Evolutionary conservation across 768 basidiomycete genomes (phyloP), one percentile per base, ranked within the genome.

Genomic region (Collybia nuda): DNA sequence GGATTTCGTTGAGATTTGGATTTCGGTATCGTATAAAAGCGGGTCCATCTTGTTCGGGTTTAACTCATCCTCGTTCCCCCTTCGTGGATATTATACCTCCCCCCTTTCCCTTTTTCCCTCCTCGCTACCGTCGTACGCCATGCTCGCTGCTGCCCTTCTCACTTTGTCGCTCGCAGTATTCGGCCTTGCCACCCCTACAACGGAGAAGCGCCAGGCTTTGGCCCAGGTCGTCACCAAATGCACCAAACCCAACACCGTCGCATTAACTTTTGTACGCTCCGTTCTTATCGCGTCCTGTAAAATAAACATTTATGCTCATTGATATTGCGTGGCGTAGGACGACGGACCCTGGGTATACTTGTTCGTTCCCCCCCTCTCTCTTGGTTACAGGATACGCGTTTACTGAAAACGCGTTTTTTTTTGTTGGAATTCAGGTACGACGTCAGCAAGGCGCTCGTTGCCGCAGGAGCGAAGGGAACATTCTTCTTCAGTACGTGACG

Each of bases 401-500:
- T n/a, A 21, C 26, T 21, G 21, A 48, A 1, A 14, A 44, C 12
- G 7, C 1, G 21, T 24, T n/a, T n/a, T n/a, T n/a, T n/a, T n/a
- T n/a, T n/a, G n/a, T n/a, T n/a, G n/a, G 17, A 19, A 6, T 23
- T 7, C 44, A 74, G 72, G 4, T 62, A 68, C 43, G 68, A 74
- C 43, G 57, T 74, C 44, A 65, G 64, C 53, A 65, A 73, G 28
- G 63, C 70, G 7, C 61, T 75, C 14, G 56, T 57, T 6, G 62
- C 60, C 11, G 67, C 65, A 36, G 66, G 65, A 37, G 70, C 68
- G 6, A 72, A 62, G 7, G 76, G 68, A 5, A 76, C 76, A 0
- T 77, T 77, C 57, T 77, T 76, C 66, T 69, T 73, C 56, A 74
- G 73, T 73, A 56, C n/a, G 72, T 65, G 23, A 38, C 19, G 14